Base-by-base conservation (phyloP, 768 basidiomycete genomes). In the Suillus subaureus region DNA sequence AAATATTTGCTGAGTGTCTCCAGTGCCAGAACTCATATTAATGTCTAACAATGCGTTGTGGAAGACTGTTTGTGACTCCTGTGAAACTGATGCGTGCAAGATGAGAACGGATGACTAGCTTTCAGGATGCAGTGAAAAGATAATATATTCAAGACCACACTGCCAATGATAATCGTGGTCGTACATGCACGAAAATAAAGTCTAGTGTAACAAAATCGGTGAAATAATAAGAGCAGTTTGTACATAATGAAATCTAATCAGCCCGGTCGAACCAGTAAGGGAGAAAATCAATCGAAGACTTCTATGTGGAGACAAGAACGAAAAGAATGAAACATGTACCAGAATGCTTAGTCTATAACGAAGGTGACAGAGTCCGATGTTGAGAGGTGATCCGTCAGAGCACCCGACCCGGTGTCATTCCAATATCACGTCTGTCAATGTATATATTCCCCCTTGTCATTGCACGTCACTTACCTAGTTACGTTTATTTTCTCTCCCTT, bases 81-180 rank as follows among this genome's bases (percentile, higher is more conserved):
- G 78, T 56, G 71, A 67, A 35, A 77, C 76, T 4, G 74, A 79
- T 8, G 71, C 43, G 26, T 85, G 82, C 73, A 73, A 75, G 67
- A 47, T 37, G 28, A 71, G 70, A 40, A 78, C 77, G 0, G 71
- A 78, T 6, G 70, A 13, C 39, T 39, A 39, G 4, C 37, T 83
- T 37, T 74, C 73, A 13, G 77, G 78, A 33, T 43, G 42, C 42
- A 9, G 16, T 43, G 42, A 35, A 42, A 18, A n/a, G 11, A 45
- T n/a, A n/a, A 3, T 11, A 21, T 45, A 45, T n/a, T 11, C 21
- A 45, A 45, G 8, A 45, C 43, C 21, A 21, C 9, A 7, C 3
- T 18, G 43, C n/a, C 21, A 11, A 45, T 45, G 43, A 45, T n/a
- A 45, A 45, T n/a, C 9, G 43, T 43, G 4, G 43, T 45, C 21